Evolutionary conservation across 129 eudicot species (phyloP).

Genomic region (Glebionis coronaria): DNA sequence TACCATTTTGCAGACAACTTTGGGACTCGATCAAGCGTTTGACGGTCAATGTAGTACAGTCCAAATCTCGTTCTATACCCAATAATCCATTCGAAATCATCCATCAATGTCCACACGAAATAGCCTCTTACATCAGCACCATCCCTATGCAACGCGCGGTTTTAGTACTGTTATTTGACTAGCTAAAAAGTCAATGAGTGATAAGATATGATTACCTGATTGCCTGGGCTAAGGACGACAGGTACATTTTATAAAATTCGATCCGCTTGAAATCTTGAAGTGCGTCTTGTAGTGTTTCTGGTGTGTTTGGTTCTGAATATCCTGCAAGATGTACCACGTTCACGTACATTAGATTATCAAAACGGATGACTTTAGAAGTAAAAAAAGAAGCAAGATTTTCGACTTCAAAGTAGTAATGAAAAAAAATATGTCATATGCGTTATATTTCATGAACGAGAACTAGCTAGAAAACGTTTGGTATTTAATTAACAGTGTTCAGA

Average conservation of each 20-base stretch:
- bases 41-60: constrained; percentile 52
- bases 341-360: neutral
- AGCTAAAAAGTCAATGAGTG: constrained; percentile 1
- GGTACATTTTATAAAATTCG: constrained; percentile 50
- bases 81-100: constrained; percentile 70
- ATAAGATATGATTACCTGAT: constrained; percentile 47
- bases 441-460: neutral
- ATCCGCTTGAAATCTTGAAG: constrained; percentile 53
- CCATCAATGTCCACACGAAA: constrained; percentile 83
- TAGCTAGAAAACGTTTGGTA: neutral
- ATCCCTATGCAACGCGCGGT: constrained; percentile 34
- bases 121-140: constrained; percentile 91
- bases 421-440: no score
- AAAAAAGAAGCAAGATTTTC: neutral
- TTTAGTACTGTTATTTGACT: neutral
- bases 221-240: constrained; percentile 53
- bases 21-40: constrained; percentile 66
- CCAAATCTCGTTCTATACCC: constrained; percentile 59
- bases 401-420: neutral
- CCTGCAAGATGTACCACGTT: constrained; percentile 31
- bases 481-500: constrained; percentile 12
- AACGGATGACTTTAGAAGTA: constrained; percentile 6
- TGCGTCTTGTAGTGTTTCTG: constrained; percentile 25
- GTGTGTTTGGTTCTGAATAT: constrained; percentile 37
- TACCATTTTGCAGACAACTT: constrained; percentile 79